Evolutionary conservation across 352 stramenopile species (phyloP).

Genomic region (Phytophthora cactorum): DNA sequence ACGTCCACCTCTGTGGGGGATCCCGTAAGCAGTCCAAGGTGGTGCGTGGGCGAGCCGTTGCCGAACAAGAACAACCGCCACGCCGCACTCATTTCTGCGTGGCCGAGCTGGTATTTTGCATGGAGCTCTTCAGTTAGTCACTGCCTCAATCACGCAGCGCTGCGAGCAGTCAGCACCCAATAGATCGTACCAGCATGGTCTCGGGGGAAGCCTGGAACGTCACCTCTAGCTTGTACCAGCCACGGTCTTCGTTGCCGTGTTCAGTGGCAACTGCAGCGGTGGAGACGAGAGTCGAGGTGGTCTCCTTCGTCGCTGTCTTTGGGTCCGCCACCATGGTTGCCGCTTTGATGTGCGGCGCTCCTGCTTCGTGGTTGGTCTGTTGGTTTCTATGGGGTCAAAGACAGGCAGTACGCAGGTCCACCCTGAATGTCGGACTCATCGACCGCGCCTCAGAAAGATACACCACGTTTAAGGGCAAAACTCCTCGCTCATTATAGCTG

Average conservation of each 20-base stretch:
- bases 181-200: slow-evolving; percentile 48
- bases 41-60: slow-evolving; percentile 84
- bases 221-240: slow-evolving; percentile 44
- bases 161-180: background rate
- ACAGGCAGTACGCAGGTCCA: background rate
- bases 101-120: slow-evolving; percentile 48
- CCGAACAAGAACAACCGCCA: slow-evolving; percentile 87
- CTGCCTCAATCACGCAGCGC: background rate
- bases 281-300: background rate
- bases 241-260: slow-evolving; percentile 15
- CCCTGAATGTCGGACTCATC: too few species aligned
- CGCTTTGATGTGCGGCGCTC: slow-evolving; percentile 20
- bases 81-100: slow-evolving; percentile 64
- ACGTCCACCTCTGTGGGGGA: slow-evolving; percentile 82
- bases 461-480: too few species aligned
- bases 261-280: slow-evolving; percentile 5
- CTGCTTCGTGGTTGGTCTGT: slow-evolving; percentile 4
- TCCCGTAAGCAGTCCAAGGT: slow-evolving; percentile 79
- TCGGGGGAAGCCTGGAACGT: slow-evolving; percentile 46
- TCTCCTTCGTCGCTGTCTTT: slow-evolving; percentile 6
- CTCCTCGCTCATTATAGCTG: too few species aligned
- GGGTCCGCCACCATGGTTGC: slow-evolving; percentile 10
- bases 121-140: slow-evolving; percentile 13
- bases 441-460: too few species aligned
- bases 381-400: slow-evolving; percentile 11